Conservation (phyloP, 1,284 basidiomycete genomes). For the Ustilago bromivora region DNA sequence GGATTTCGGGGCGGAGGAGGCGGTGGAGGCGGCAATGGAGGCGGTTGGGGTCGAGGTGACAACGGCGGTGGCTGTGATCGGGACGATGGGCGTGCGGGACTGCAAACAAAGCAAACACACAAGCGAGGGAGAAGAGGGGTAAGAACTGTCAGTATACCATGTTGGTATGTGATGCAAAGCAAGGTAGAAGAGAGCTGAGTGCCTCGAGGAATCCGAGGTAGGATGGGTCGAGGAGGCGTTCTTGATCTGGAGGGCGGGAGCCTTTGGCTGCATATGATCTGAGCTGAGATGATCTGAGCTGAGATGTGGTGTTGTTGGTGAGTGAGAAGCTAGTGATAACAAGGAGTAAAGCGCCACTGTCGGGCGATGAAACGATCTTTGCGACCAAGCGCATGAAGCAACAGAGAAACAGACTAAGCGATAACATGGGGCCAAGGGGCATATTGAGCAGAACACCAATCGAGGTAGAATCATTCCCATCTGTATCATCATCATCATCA, state of each 20-base stretch:
- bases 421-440: slow-evolving; percentile 19
- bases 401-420: slow-evolving; percentile 22
- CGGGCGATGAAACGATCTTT: slow-evolving; percentile 18
- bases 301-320: not conserved
- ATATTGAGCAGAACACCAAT: slow-evolving; percentile 31
- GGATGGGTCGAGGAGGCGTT: not conserved
- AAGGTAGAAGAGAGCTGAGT: slow-evolving; percentile 38
- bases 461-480: slow-evolving; percentile 19
- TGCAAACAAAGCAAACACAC: slow-evolving; percentile 5
- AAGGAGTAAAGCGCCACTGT: not conserved
- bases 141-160: slow-evolving; percentile 15
- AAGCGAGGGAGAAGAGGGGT: not conserved
- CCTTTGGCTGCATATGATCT: not conserved
- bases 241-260: not conserved
- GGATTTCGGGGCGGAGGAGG: slow-evolving; percentile 37
- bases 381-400: slow-evolving; percentile 29
- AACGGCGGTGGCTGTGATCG: slow-evolving; percentile 45
- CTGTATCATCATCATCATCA: not conserved
- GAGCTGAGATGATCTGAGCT: not conserved
- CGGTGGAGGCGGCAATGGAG: slow-evolving; percentile 19
- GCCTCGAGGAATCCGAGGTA: slow-evolving; percentile 6
- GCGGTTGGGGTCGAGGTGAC: slow-evolving; percentile 48
- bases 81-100: slow-evolving; percentile 25
- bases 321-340: not conserved
- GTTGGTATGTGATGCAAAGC: not conserved